Evolutionary conservation across 2,329 filamentous ascomycete genomes (phyloP), one percentile per base, ranked within the genome.

Genomic region (Penicillium concentricum): DNA sequence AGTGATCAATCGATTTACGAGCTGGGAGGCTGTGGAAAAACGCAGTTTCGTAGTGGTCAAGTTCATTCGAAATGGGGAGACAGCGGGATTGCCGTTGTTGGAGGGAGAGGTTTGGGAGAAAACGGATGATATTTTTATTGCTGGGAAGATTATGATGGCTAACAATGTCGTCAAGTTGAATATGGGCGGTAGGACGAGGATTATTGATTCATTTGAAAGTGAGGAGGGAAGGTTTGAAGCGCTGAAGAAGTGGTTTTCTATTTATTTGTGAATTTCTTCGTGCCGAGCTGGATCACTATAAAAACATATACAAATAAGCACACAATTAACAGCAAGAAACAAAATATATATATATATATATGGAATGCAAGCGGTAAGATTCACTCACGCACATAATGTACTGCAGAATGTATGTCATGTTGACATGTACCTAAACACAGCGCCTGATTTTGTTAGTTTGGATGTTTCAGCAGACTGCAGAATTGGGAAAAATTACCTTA

Each of bases 151-250:
- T 39, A 72, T 71, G 62, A 46, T 69, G 35, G 65, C 71, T 3
- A 61, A 66, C 35, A 57, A 62, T 37, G 59, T 62, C 10, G 55
- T 72, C 1, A 80, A 80, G 59, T 72, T 74, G 71, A 77, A 78
- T 39, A 66, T 79, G 24, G 68, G 74, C 20, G 79, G 77, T 2
- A 69, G 73, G 56, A 78, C 76, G 24, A 71, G 74, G 46, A 67
- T 73, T 38, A 65, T 78, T 32, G 67, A 75, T 41, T 66, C 72
- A 12, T 76, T 79, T 47, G 63, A 72, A 51, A 76, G 67, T 3
- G 77, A 83, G 51, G 67, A 73, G 30, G 76, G 79, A 28, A 72
- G 78, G 34, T 28, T 81, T n/a, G 57, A 68, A 38, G 79, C 73
- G 7, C 62, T 82, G 44, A 72, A 75, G 47, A 70, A 79, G 51